These are phyloP conservation scores for Amyloporia xantha DNA, from an alignment of 768 basidiomycete genomes.

Conservation along the genomic window DNA sequence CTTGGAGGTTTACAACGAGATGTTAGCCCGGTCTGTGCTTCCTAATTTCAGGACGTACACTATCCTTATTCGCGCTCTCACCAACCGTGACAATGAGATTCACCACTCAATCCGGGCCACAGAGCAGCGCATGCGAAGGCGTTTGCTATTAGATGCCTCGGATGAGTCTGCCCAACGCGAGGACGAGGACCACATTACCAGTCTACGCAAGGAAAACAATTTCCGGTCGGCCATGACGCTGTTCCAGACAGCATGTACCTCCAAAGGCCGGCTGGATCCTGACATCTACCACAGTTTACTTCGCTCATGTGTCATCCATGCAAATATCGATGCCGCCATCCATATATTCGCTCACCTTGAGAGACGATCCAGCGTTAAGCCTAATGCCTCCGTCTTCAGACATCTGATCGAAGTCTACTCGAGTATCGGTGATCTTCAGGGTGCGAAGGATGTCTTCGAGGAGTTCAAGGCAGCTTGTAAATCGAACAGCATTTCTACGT, in stretches of 20 bases:
- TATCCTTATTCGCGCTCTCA: constrained; percentile 55
- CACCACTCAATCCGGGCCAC: constrained; percentile 37
- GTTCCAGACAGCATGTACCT: constrained; percentile 52
- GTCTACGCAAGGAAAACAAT: constrained; percentile 58
- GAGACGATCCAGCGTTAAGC: constrained; percentile 29
- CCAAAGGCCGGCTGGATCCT: constrained; percentile 28
- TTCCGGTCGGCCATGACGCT: constrained; percentile 65
- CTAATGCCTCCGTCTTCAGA: constrained; percentile 35
- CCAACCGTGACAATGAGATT: constrained; percentile 65
- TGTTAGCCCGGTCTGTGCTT: constrained; percentile 53
- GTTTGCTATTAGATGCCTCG: constrained; percentile 5
- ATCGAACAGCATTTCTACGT: constrained; percentile 28
- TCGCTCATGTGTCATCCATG: constrained; percentile 51
- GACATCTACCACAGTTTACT: constrained; percentile 49
- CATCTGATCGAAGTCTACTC: constrained; percentile 55
- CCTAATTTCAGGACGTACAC: constrained; percentile 64
- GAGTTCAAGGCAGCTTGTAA: constrained; percentile 44
- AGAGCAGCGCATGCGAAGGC: constrained; percentile 24
- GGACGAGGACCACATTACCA: constrained; percentile 34
- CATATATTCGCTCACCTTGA: constrained; percentile 62
- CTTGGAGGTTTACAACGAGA: constrained; percentile 63
- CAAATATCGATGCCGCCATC: constrained; percentile 53
- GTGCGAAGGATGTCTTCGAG: constrained; percentile 54
- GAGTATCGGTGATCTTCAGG: constrained; percentile 40
- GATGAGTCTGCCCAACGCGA: constrained; percentile 5